Evolutionary conservation across 2,329 filamentous ascomycete species (phyloP).

Genomic region (Mycosphaerella arachidis): DNA sequence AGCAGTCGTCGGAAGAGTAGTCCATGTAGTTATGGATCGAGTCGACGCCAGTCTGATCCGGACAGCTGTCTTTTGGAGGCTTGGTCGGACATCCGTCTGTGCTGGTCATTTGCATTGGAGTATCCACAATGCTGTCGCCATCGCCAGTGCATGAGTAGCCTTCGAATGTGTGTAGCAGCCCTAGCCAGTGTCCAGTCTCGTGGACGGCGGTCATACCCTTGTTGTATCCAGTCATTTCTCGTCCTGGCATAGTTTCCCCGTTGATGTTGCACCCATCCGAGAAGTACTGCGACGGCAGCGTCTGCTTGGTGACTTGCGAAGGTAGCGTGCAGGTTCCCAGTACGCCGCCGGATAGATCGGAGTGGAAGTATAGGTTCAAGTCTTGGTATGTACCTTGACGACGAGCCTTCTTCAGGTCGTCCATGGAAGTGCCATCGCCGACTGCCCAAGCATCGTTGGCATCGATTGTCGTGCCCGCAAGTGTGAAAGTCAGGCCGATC

Average conservation of each 20-base stretch:
- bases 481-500: slow-evolving; percentile 50
- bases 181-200: slow-evolving; percentile 48
- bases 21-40: slow-evolving; percentile 59
- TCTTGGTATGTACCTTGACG: slow-evolving; percentile 51
- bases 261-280: slow-evolving; percentile 56
- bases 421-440: slow-evolving; percentile 39
- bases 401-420: slow-evolving; percentile 50
- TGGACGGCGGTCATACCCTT: slow-evolving; percentile 45
- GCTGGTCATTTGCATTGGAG: slow-evolving; percentile 38
- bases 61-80: slow-evolving; percentile 50
- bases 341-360: slow-evolving; percentile 45
- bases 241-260: slow-evolving; percentile 54
- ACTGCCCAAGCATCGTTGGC: slow-evolving; percentile 53
- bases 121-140: slow-evolving; percentile 45
- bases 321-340: slow-evolving; percentile 54
- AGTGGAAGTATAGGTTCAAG: slow-evolving; percentile 59
- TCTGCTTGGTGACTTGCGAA: slow-evolving; percentile 35
- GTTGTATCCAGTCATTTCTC: slow-evolving; percentile 47
- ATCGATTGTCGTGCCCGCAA: slow-evolving; percentile 47
- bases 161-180: slow-evolving; percentile 46
- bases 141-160: slow-evolving; percentile 42
- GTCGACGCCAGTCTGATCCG: slow-evolving; percentile 44
- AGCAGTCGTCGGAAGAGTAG: slow-evolving; percentile 54
- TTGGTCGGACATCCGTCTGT: slow-evolving; percentile 52
- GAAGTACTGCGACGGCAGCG: slow-evolving; percentile 36